phyloP scores from a whole-genome alignment of 352 stramenopile species.

The Globisporangium barbulae region DNA sequence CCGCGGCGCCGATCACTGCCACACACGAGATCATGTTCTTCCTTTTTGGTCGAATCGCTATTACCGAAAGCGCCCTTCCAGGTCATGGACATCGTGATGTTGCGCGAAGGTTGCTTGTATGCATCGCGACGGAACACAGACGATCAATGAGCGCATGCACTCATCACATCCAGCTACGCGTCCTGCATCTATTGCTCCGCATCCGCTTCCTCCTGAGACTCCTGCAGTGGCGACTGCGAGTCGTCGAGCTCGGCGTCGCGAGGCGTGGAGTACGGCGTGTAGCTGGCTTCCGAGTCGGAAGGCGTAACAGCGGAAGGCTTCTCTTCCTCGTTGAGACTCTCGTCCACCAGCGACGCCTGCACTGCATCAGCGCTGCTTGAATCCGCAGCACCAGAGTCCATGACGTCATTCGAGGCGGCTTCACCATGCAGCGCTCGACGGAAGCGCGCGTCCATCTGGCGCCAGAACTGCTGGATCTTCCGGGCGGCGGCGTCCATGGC shows the following conservation, averaged over 20 bases:
- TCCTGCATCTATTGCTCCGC: background rate
- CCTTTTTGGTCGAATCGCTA: background rate
- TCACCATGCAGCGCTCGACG: background rate
- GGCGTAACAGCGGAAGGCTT: background rate
- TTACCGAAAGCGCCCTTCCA: conserved; percentile 3
- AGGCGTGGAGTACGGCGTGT: conserved; percentile 10
- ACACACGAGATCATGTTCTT: conserved; percentile 75
- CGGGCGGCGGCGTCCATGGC: conserved; percentile 15
- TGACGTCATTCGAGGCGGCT: background rate
- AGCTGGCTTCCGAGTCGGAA: background rate
- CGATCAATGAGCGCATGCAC: background rate
- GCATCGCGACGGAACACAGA: background rate
- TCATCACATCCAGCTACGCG: background rate
- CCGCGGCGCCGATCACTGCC: conserved; percentile 72
- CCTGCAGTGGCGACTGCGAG: background rate
- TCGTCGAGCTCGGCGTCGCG: conserved; percentile 6
- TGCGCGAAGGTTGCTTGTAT: conserved; percentile 6
- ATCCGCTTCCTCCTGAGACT: background rate
- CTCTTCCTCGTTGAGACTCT: background rate
- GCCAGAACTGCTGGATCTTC: conserved; percentile 24
- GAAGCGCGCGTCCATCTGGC: conserved; percentile 14
- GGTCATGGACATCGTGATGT: background rate
- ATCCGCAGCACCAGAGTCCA: background rate
- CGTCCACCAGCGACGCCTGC: background rate
- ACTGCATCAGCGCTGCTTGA: background rate